A percentile compares a stretch with the other conserved stretches of the same genome.
Evolutionary conservation across 2,329 filamentous ascomycete genomes (phyloP).

Genomic region (Aspergillus hiratsukae): DNA sequence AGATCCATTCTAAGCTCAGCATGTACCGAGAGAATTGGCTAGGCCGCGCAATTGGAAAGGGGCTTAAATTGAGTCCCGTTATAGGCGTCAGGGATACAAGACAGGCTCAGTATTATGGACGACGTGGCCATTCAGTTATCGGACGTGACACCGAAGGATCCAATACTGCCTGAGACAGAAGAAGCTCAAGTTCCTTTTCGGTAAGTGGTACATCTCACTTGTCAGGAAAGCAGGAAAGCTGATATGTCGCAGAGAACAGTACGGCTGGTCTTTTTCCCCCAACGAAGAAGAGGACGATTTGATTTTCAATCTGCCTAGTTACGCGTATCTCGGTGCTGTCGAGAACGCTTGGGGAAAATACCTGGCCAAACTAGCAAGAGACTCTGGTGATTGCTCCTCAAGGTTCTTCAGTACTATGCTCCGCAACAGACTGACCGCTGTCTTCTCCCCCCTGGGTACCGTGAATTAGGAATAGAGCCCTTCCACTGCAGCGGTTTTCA

Average conservation of each 20-base stretch:
- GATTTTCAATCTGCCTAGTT: conserved; percentile 6
- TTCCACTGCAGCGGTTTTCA: conserved; percentile 7
- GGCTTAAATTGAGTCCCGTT: conserved; percentile 5
- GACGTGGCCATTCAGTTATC: neutral
- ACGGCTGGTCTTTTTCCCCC: neutral
- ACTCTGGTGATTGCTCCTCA: neutral
- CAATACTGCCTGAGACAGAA: neutral
- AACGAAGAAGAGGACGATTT: neutral
- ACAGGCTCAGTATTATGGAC: conserved; percentile 7
- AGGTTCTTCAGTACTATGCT: neutral
- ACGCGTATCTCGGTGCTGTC: conserved; percentile 10
- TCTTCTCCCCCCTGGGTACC: conserved; percentile 10
- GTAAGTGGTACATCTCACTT: neutral
- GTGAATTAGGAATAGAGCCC: conserved; percentile 5
- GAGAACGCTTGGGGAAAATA: conserved; percentile 12
- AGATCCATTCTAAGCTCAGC: neutral
- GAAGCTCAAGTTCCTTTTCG: neutral
- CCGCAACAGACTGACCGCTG: neutral
- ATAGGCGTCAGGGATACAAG: conserved; percentile 8
- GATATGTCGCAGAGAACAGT: neutral
- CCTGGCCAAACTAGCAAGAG: neutral
- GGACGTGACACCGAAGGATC: neutral
- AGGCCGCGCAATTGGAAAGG: neutral
- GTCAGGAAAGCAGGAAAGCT: neutral
- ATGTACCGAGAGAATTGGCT: neutral